These are phyloP conservation scores for Curvularia sp. DNA, from an alignment of 2,329 filamentous ascomycete species.

Conservation along the genomic window DNA sequence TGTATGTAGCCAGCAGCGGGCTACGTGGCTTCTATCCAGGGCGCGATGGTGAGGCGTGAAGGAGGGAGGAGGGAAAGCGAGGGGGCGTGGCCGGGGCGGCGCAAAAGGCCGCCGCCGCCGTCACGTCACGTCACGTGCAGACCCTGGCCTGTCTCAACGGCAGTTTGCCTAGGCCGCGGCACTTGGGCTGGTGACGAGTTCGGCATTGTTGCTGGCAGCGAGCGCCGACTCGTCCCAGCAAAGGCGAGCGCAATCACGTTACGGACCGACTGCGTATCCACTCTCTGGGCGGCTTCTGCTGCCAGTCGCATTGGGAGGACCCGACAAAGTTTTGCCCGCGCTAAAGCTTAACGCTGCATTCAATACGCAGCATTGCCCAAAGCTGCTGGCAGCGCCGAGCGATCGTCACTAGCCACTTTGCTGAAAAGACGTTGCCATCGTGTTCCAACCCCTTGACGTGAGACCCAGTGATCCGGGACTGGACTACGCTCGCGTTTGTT, in stretches of 20 bases:
- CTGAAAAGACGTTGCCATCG: constrained; percentile 16
- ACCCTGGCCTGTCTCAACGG: neutral
- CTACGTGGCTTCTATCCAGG: constrained; percentile 21
- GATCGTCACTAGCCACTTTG: constrained; percentile 15
- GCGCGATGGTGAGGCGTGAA: no score
- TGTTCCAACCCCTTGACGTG: constrained; percentile 5
- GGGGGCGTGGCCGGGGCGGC: no score
- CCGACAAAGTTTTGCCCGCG: constrained; percentile 18
- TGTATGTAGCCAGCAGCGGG: neutral
- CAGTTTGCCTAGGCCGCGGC: constrained; percentile 11
- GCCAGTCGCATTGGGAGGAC: constrained; percentile 11
- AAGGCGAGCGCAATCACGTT: constrained; percentile 8
- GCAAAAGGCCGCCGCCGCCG: no score
- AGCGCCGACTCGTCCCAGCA: constrained; percentile 10
- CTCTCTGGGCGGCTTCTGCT: neutral
- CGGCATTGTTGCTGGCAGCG: constrained; percentile 8
- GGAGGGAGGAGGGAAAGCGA: neutral
- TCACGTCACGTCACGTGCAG: neutral
- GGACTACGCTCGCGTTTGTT: constrained; percentile 4
- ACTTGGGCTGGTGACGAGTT: constrained; percentile 6
- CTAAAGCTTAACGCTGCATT: constrained; percentile 16
- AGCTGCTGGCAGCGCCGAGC: constrained; percentile 14
- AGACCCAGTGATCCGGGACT: constrained; percentile 8
- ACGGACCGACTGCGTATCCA: constrained; percentile 11
- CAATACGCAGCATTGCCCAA: constrained; percentile 15